Evolutionary conservation across 2,329 filamentous ascomycete species (phyloP).

Genomic region (Periglandula ipomoeae): DNA sequence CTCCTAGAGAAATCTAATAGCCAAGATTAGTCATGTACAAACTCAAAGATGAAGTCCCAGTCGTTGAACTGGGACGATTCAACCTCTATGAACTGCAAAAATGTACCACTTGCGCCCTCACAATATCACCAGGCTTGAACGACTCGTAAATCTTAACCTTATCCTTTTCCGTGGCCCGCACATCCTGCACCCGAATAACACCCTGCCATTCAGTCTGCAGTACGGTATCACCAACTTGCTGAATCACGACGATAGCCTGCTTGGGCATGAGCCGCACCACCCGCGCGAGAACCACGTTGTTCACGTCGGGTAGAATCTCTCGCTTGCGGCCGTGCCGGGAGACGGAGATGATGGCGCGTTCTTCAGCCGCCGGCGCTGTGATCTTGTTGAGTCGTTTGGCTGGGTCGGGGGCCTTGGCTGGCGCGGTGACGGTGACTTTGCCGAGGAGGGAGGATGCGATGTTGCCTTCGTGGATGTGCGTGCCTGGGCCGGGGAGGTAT

Average conservation of each 20-base stretch:
- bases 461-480: constrained; percentile 66
- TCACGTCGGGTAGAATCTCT: constrained; percentile 73
- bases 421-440: constrained; percentile 47
- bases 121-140: constrained; percentile 87
- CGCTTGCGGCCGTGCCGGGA: constrained; percentile 41
- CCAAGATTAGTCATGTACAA: neutral
- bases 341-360: constrained; percentile 48
- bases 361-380: constrained; percentile 32
- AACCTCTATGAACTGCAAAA: too few species aligned
- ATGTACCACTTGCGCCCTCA: constrained; percentile 72
- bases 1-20: constrained; percentile 70
- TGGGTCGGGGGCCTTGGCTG: constrained; percentile 38
- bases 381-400: constrained; percentile 52
- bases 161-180: constrained; percentile 92
- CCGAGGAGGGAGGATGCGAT: constrained; percentile 80
- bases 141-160: constrained; percentile 84
- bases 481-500: constrained; percentile 70
- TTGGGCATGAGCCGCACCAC: constrained; percentile 79
- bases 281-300: constrained; percentile 70
- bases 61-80: too few species aligned
- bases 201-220: constrained; percentile 77
- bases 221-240: constrained; percentile 67
- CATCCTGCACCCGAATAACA: constrained; percentile 79
- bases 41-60: too few species aligned
- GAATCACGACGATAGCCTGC: constrained; percentile 78